Evolutionary conservation across 306 rosid genomes (phyloP), one percentile per base, ranked within the genome.

Genomic region (Bauhinia variegata): DNA sequence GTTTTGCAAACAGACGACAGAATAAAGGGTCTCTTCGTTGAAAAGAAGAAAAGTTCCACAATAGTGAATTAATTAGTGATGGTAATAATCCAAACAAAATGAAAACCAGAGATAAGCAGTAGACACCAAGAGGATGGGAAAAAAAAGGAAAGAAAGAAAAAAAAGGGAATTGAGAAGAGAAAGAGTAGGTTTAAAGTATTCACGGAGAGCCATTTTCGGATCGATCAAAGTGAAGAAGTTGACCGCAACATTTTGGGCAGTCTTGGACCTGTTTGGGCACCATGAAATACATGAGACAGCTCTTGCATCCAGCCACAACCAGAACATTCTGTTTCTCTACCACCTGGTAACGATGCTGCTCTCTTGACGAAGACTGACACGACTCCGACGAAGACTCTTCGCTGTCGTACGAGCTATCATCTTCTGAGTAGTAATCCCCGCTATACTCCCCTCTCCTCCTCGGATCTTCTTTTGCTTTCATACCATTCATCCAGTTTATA

Each of bases 301-400:
- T 83, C 83, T 88, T 89, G 95, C 98, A 93, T 3, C 98, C 98
- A 13, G 88, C 97, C 61, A 93, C 98, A 33, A 93, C 98, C 72
- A 93, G 79, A 53, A 93, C 97, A 67, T 85, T 77, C 47, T 79
- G 81, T 58, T 79, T 82, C 61, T 70, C 72, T 11, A 17, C 67
- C n/a, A n/a, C n/a, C 11, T 74, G 12, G 11, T 66, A 74, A 8
- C 49, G 54, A 37, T n/a, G n/a, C n/a, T 33, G 55, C 38, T 75
- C 77, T 73, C 76, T 80, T 9, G 75, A 79, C 0, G 59, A 74
- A 68, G 79, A 75, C 11, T 75, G 83, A 14, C 87, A 89, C 28
- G 85, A 81, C 67, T 87, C 96, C 0, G 92, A 88, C 18, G 86
- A 88, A 44, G 88, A 93, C 73, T 88, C 98, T 50, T 88, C 95